Evolutionary conservation across 805 yeast species (phyloP).

Genomic region (Kluyveromyces siamensis): DNA sequence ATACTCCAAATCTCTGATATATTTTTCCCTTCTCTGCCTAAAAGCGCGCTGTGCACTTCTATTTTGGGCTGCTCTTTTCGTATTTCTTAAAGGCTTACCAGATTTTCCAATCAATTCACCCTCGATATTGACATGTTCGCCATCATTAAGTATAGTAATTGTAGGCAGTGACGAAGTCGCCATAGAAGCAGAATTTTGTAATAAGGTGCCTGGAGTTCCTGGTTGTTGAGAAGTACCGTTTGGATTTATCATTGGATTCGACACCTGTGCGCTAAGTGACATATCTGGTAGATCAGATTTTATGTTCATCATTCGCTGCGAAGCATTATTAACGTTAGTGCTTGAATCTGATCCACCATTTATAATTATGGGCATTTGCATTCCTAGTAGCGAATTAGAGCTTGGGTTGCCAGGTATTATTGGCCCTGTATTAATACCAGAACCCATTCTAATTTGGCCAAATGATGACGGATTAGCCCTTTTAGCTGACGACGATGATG

Average conservation of each 20-base stretch:
- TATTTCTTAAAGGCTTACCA: constrained; percentile 29
- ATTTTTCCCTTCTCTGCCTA: constrained; percentile 72
- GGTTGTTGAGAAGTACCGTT: not conserved
- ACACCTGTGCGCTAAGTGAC: not conserved
- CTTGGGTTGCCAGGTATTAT: not conserved
- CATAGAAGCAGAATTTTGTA: not conserved
- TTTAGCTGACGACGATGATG: not conserved
- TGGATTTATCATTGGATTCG: not conserved
- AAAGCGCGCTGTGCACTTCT: constrained; percentile 89
- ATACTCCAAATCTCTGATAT: constrained; percentile 70
- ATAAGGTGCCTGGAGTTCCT: not conserved
- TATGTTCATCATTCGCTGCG: constrained; percentile 3
- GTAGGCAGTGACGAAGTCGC: constrained; percentile 1
- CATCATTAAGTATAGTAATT: constrained; percentile 4
- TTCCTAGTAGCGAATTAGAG: not conserved
- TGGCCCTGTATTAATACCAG: not conserved
- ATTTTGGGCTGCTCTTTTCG: constrained; percentile 88
- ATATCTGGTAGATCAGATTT: constrained; percentile 1
- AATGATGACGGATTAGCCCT: not conserved
- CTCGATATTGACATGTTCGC: constrained; percentile 12
- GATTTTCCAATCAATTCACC: constrained; percentile 21
- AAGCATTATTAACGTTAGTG: not conserved
- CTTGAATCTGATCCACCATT: constrained; percentile 1
- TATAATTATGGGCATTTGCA: constrained; percentile 3
- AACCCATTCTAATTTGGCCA: not conserved